Conservation (phyloP, 2,329 filamentous ascomycete genomes). For the Pseudonectria buxi region DNA sequence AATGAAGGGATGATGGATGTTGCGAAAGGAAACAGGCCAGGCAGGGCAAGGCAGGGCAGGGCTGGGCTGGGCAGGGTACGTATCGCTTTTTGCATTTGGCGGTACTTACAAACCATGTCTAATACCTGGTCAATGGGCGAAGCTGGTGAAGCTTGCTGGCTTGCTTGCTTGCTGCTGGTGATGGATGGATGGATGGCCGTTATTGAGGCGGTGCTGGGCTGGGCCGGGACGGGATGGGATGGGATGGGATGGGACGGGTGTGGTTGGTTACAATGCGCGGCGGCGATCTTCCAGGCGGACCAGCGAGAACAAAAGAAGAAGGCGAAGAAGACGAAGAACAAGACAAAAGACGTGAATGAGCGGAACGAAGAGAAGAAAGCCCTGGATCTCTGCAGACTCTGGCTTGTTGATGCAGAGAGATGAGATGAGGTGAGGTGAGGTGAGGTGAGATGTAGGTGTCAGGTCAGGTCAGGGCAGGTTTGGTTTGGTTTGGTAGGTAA, state of each 20-base stretch:
- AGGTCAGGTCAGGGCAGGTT: background rate
- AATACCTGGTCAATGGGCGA: too few relatives aligned
- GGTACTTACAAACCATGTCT: too few relatives aligned
- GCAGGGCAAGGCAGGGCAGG: background rate
- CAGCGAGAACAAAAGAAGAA: too few relatives aligned
- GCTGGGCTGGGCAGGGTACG: background rate
- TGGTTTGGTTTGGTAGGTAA: background rate
- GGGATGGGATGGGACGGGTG: background rate
- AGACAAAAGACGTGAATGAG: slow-evolving; percentile 2
- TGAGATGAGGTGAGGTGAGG: background rate
- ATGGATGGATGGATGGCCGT: background rate
- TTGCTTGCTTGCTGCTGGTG: background rate
- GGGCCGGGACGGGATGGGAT: background rate
- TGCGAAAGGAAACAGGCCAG: background rate
- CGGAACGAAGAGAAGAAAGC: too few relatives aligned
- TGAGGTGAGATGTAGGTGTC: background rate
- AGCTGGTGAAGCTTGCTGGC: background rate
- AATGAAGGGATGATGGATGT: too few relatives aligned
- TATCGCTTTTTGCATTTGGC: too few relatives aligned
- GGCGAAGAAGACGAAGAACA: too few relatives aligned
- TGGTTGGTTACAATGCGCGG: too few relatives aligned
- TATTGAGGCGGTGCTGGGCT: background rate
- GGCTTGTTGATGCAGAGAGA: too few relatives aligned
- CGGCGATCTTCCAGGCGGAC: too few relatives aligned
- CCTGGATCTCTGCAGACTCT: too few relatives aligned